These are phyloP conservation scores for Candida sanyaensis DNA, from an alignment of 1,139 yeast genomes.

Conservation along the genomic window DNA sequence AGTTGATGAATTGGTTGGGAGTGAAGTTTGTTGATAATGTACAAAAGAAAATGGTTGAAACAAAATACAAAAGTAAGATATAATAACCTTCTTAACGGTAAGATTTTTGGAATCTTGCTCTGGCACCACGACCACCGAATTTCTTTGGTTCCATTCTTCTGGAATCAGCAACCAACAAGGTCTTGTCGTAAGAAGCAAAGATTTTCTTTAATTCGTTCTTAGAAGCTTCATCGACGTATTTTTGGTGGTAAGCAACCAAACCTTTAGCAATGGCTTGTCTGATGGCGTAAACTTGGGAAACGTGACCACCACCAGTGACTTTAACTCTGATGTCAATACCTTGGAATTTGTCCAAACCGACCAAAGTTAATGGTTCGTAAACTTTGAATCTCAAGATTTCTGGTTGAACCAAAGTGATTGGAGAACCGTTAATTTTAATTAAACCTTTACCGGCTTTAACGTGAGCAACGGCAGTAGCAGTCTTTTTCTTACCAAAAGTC, in stretches of 20 bases:
- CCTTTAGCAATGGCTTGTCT: constrained; percentile 99
- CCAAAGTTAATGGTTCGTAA: constrained; percentile 98
- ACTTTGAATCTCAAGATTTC: constrained; percentile 99
- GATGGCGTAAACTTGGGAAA: constrained; percentile 98
- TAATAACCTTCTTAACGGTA: constrained; percentile 76
- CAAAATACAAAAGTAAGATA: constrained; percentile 7
- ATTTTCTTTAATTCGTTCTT: constrained; percentile 99
- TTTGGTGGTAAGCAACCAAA: constrained; percentile 98
- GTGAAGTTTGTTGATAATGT: constrained; percentile 6
- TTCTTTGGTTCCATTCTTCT: constrained; percentile 99
- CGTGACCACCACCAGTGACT: constrained; percentile 99
- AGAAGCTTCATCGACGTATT: constrained; percentile 98
- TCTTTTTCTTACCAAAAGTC: constrained; percentile 99
- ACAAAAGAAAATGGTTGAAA: constrained; percentile 7
- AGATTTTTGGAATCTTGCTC: constrained; percentile 99
- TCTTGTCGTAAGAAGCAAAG: constrained; percentile 97
- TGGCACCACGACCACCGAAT: constrained; percentile 99
- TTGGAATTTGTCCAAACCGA: constrained; percentile 98
- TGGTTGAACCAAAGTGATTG: constrained; percentile 98
- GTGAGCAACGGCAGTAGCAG: constrained; percentile 99
- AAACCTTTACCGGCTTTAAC: constrained; percentile 99
- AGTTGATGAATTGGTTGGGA: constrained; percentile 4
- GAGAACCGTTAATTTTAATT: constrained; percentile 98
- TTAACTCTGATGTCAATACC: constrained; percentile 98
- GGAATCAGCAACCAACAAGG: constrained; percentile 98